Percentiles rank a stretch among this genome's conserved stretches.
These are phyloP conservation scores for Naganishia antarctica DNA, from an alignment of 768 basidiomycete species.

Conservation along the genomic window DNA sequence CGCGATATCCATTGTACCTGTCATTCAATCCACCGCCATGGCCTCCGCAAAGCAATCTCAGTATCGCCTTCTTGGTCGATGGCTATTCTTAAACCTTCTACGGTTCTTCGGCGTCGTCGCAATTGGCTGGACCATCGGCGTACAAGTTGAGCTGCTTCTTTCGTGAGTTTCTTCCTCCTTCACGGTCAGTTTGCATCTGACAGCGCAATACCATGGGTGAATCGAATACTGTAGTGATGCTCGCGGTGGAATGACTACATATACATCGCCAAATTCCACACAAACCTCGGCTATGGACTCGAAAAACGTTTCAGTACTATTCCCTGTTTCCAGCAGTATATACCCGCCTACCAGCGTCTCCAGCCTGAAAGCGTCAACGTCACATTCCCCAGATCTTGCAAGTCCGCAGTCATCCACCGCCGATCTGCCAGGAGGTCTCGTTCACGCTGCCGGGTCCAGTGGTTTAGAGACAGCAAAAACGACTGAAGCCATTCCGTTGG, in stretches of 20 bases:
- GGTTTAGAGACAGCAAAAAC: background rate
- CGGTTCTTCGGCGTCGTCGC: slow-evolving; percentile 4
- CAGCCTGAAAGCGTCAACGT: no score
- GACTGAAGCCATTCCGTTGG: background rate
- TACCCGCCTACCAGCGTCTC: no score
- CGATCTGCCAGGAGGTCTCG: background rate
- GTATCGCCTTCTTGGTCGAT: background rate
- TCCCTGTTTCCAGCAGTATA: no score
- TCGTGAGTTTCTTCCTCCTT: background rate
- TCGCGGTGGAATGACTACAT: no score
- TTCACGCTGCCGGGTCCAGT: background rate
- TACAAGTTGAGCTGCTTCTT: background rate
- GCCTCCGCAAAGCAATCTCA: background rate
- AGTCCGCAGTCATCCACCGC: background rate
- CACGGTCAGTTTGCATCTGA: background rate
- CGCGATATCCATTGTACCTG: no score
- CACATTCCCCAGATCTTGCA: no score
- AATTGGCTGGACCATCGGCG: slow-evolving; percentile 1
- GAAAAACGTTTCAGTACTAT: no score
- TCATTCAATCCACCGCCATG: background rate
- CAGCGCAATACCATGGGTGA: background rate
- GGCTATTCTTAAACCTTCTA: slow-evolving; percentile 6
- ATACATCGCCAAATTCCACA: no score
- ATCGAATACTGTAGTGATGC: background rate
- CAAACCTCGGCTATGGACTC: no score